A percentile compares a stretch with the other conserved stretches of the same genome.
These are phyloP conservation scores for Sicyos baderoa DNA, from an alignment of 306 rosid species.

Conservation along the genomic window DNA sequence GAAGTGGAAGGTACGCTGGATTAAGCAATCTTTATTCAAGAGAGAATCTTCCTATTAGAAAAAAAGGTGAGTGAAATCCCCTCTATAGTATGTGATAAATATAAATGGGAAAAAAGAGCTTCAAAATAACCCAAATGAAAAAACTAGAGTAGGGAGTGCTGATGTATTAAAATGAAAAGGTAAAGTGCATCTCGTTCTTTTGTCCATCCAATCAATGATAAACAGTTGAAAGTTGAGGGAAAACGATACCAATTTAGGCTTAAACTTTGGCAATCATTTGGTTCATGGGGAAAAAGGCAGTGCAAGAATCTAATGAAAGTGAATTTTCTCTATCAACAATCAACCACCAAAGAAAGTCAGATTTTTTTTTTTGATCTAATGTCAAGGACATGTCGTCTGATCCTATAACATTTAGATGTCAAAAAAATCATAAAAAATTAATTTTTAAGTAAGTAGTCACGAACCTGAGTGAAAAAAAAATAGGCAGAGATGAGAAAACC, in stretches of 20 bases:
- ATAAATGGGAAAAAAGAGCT: not conserved
- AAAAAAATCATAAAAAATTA: too few relatives aligned
- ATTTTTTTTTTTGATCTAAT: too few relatives aligned
- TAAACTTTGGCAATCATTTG: slow-evolving; percentile 23
- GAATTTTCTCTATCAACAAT: slow-evolving; percentile 22
- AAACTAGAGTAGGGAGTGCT: slow-evolving; percentile 17
- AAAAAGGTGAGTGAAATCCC: not conserved
- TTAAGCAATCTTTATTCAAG: not conserved
- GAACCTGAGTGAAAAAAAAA: too few relatives aligned
- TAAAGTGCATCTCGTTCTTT: slow-evolving; percentile 49
- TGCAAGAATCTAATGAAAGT: slow-evolving; percentile 26
- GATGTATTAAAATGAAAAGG: slow-evolving; percentile 9
- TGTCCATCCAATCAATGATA: slow-evolving; percentile 35
- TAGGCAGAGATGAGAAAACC: not conserved
- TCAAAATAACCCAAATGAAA: not conserved
- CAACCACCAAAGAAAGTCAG: slow-evolving; percentile 1
- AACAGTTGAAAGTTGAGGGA: slow-evolving; percentile 28
- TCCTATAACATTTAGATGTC: too few relatives aligned
- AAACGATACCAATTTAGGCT: slow-evolving; percentile 21
- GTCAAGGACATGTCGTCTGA: too few relatives aligned
- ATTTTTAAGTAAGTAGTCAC: too few relatives aligned
- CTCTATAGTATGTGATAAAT: not conserved
- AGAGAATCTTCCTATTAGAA: not conserved
- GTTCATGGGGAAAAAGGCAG: slow-evolving; percentile 9
- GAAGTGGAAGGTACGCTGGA: not conserved